Percentiles rank a stretch among this genome's conserved stretches.
Conservation (phyloP, 164 flowering plant genomes). For the Nymphaea thermarum region DNA sequence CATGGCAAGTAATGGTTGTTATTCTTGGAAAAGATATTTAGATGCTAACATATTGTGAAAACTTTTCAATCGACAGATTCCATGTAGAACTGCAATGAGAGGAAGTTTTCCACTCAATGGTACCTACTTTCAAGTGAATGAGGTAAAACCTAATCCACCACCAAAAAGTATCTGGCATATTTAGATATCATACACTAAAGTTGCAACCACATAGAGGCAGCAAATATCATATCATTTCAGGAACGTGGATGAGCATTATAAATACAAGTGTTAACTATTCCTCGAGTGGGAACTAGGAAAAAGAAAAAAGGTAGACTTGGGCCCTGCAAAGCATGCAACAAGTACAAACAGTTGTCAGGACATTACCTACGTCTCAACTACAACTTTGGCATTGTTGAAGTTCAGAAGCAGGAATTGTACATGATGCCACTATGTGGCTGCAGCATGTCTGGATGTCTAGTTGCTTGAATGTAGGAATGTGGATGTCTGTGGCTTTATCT, state of each 20-base stretch:
- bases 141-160: constrained; percentile 35
- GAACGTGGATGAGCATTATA: neutral
- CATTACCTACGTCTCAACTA: neutral
- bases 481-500: neutral
- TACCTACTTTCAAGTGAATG: constrained; percentile 96
- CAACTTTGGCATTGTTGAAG: neutral
- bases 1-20: neutral
- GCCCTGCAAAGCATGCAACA: too few relatives aligned
- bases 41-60: neutral
- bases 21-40: neutral
- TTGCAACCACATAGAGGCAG: neutral
- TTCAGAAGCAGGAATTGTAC: neutral
- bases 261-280: too few relatives aligned
- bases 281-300: too few relatives aligned
- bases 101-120: constrained; percentile 98
- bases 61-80: constrained; percentile 44
- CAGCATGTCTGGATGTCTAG: too few relatives aligned
- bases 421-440: too few relatives aligned
- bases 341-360: too few relatives aligned
- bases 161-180: neutral
- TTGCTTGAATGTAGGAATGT: neutral
- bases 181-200: neutral
- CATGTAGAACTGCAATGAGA: constrained; percentile 84
- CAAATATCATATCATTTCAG: neutral
- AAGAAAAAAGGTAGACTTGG: too few relatives aligned